Percentiles rank a stretch among this genome's conserved stretches.
Conservation (phyloP, 768 basidiomycete genomes). For the Trametes gibbosa region DNA sequence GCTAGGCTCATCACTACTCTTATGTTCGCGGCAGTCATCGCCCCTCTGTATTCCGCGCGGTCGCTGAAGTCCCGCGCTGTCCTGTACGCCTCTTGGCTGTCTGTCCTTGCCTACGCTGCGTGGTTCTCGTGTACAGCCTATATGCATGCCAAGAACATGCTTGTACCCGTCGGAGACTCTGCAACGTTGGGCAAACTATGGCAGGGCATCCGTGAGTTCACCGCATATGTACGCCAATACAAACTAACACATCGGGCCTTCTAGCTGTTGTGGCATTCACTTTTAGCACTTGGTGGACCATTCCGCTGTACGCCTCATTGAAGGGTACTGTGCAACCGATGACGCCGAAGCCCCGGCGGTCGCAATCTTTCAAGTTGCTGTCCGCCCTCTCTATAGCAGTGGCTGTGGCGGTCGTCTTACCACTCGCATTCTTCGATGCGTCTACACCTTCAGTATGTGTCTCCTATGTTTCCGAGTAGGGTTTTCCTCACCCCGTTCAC, state of each 20-base stretch:
- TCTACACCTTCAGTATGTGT: slow-evolving; percentile 40
- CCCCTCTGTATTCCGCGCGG: slow-evolving; percentile 52
- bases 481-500: not conserved
- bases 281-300: slow-evolving; percentile 62
- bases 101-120: slow-evolving; percentile 53
- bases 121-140: slow-evolving; percentile 59
- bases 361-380: slow-evolving; percentile 58
- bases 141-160: slow-evolving; percentile 47
- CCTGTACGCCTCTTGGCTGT: slow-evolving; percentile 56
- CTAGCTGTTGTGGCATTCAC: slow-evolving; percentile 61
- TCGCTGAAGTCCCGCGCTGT: slow-evolving; percentile 55
- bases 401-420: slow-evolving; percentile 51
- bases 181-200: slow-evolving; percentile 50
- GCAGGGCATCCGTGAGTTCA: slow-evolving; percentile 60
- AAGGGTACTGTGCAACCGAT: slow-evolving; percentile 41
- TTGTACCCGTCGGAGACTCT: slow-evolving; percentile 36
- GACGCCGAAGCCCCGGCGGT: slow-evolving; percentile 41
- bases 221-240: not conserved
- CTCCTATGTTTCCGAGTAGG: slow-evolving; percentile 13
- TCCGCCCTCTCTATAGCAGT: slow-evolving; percentile 48
- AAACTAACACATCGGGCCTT: not conserved
- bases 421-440: slow-evolving; percentile 54
- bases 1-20: slow-evolving; percentile 42
- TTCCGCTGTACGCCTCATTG: slow-evolving; percentile 63
- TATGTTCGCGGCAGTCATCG: slow-evolving; percentile 40